phyloP scores from a whole-genome alignment of 176 grass and related monocot genomes.

The Tillandsia leiboldiana region DNA sequence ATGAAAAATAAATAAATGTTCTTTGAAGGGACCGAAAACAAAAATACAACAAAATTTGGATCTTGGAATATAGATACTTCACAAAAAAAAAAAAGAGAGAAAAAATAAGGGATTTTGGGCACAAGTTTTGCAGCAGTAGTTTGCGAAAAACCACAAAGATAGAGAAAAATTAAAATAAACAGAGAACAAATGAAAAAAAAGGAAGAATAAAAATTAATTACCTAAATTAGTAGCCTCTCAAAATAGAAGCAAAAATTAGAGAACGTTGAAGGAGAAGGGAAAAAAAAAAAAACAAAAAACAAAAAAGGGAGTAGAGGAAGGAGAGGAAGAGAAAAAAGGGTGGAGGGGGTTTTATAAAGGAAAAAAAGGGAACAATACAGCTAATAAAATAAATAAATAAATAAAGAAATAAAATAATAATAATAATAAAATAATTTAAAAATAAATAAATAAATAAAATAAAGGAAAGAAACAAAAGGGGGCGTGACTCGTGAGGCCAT shows the following conservation, averaged over 20 bases:
- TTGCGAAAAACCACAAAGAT: background rate
- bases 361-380: slow-evolving; percentile 17
- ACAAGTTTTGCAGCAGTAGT: background rate
- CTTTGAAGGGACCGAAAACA: too few species aligned
- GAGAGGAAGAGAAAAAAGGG: slow-evolving; percentile 29
- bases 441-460: too few species aligned
- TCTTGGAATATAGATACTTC: background rate
- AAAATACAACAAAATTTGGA: background rate
- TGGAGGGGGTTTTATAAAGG: slow-evolving; percentile 45
- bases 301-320: slow-evolving; percentile 19
- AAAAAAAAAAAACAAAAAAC: slow-evolving; percentile 1
- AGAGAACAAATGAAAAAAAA: slow-evolving; percentile 4
- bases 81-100: too few species aligned
- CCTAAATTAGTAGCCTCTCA: slow-evolving; percentile 10
- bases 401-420: too few species aligned
- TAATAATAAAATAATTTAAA: too few species aligned
- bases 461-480: too few species aligned
- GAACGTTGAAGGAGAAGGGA: slow-evolving; percentile 24
- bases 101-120: background rate
- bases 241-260: slow-evolving; percentile 29
- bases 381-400: slow-evolving; percentile 2
- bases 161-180: background rate
- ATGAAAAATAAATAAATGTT: too few species aligned
- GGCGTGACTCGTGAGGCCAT: too few species aligned
- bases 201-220: background rate